A percentile compares a stretch with the other conserved stretches of the same genome.
phyloP scores from a whole-genome alignment of 2,329 filamentous ascomycete genomes.

The Claviceps quebecensis region DNA sequence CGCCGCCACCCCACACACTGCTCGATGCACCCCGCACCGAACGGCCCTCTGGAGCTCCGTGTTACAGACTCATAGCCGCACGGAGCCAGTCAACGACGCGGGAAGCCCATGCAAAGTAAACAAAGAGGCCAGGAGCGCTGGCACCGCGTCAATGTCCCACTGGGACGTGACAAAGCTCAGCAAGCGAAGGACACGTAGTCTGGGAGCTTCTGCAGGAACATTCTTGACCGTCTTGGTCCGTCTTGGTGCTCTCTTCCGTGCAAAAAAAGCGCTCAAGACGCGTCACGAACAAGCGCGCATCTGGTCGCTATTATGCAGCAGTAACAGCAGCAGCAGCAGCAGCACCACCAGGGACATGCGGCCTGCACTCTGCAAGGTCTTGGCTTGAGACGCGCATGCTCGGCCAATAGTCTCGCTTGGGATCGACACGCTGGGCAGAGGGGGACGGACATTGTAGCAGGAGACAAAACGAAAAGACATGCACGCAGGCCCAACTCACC shows the following conservation, averaged over 20 bases:
- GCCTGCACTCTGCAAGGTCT: background rate
- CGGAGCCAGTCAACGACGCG: conserved; percentile 5
- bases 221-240: too few species aligned
- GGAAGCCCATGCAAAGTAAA: conserved; percentile 10
- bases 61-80: background rate
- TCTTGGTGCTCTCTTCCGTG: too few species aligned
- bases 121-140: conserved; percentile 5
- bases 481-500: conserved; percentile 39
- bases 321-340: background rate
- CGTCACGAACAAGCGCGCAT: background rate
- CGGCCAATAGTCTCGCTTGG: background rate
- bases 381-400: background rate
- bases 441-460: too few species aligned
- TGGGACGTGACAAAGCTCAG: background rate
- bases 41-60: background rate
- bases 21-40: too few species aligned
- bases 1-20: too few species aligned
- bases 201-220: too few species aligned
- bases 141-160: background rate
- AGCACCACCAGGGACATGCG: background rate
- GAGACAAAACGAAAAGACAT: conserved; percentile 1
- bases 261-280: too few species aligned
- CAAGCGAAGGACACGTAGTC: background rate
- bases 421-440: background rate
- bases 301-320: background rate